These are phyloP conservation scores for Cryptococcus hybrid DNA, from an alignment of 1,284 basidiomycete genomes.

Conservation along the genomic window DNA sequence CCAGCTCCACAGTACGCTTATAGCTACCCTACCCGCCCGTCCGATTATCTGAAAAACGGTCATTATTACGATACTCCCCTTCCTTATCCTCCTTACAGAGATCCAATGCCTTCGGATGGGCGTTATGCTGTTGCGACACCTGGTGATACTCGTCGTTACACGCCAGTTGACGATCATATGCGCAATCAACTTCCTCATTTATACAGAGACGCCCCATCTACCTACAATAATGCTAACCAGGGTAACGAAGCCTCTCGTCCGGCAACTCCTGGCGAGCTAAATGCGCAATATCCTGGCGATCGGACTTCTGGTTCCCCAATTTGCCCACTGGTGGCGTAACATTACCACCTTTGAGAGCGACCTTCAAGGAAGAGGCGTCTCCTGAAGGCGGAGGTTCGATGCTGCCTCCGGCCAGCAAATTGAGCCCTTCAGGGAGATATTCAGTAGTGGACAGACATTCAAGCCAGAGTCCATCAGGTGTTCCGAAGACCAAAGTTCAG, in stretches of 20 bases:
- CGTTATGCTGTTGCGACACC: no score
- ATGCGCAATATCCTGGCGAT: no score
- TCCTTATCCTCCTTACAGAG: no score
- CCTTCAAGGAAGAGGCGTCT: constrained; percentile 14
- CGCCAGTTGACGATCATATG: no score
- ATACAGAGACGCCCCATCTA: no score
- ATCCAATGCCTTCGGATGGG: no score
- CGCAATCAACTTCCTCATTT: no score
- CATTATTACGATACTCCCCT: not conserved
- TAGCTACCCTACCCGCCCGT: constrained; percentile 4
- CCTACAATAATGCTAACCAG: no score
- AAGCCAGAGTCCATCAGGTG: constrained; percentile 6
- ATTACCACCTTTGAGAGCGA: constrained; percentile 26
- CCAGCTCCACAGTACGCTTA: constrained; percentile 8
- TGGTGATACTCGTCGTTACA: no score
- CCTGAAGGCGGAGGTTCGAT: not conserved
- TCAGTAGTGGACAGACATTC: not conserved
- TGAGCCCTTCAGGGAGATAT: not conserved
- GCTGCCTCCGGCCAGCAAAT: not conserved
- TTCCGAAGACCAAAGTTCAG: constrained; percentile 4
- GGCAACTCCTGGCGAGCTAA: no score
- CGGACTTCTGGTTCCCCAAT: no score
- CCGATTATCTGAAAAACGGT: not conserved
- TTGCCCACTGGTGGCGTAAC: constrained; percentile 13
- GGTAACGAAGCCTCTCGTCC: no score